Evolutionary conservation across 1,284 basidiomycete species (phyloP).

Genomic region (Cryptococcus sp.): DNA sequence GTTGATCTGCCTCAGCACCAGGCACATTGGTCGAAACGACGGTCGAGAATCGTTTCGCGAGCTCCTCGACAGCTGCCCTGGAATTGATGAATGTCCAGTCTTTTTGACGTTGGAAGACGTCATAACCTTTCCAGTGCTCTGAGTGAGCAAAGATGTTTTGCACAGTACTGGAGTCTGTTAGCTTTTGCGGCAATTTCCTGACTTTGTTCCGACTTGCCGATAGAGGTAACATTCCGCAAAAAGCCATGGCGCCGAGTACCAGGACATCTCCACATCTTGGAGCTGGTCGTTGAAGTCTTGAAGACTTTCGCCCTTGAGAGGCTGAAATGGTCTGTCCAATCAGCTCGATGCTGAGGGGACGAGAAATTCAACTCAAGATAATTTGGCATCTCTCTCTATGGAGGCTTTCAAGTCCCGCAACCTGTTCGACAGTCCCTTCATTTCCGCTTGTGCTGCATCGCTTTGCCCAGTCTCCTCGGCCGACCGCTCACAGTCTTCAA

Average conservation of each 20-base stretch:
- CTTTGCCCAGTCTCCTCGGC: too few relatives aligned
- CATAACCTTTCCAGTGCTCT: conserved; percentile 1
- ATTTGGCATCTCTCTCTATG: too few relatives aligned
- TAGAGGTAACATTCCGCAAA: conserved; percentile 2
- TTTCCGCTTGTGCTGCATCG: too few relatives aligned
- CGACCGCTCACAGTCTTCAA: too few relatives aligned
- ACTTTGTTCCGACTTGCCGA: not conserved
- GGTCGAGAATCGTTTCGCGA: not conserved
- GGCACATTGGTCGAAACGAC: not conserved
- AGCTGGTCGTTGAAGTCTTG: not conserved
- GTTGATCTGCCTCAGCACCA: not conserved
- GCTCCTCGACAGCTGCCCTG: not conserved
- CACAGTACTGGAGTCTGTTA: too few relatives aligned
- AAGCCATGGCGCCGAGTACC: conserved; percentile 2
- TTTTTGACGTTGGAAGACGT: conserved; percentile 1
- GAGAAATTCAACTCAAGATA: too few relatives aligned
- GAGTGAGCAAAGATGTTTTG: not conserved
- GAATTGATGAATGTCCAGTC: not conserved
- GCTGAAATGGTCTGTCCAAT: not conserved
- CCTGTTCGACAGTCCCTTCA: too few relatives aligned
- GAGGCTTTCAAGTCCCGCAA: too few relatives aligned
- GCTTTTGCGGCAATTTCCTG: not conserved
- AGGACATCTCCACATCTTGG: not conserved
- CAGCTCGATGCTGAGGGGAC: too few relatives aligned
- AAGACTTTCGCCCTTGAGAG: not conserved